Percentiles rank a stretch among this genome's conserved stretches.
These are phyloP conservation scores for Leccinum huronense DNA, from an alignment of 1,284 basidiomycete genomes.

Conservation along the genomic window DNA sequence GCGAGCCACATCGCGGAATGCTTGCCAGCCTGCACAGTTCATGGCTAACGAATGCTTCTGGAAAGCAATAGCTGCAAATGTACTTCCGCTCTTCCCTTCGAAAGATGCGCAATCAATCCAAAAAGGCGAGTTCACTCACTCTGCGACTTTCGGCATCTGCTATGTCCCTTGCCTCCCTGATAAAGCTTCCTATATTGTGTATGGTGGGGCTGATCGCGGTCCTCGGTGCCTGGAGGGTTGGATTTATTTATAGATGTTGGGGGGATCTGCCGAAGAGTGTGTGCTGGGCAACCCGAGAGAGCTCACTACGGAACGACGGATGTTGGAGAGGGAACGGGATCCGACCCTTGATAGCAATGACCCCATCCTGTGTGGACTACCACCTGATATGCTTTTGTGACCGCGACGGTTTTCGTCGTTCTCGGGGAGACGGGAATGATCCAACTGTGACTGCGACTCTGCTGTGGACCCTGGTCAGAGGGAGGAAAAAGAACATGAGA, in stretches of 20 bases:
- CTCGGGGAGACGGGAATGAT: conserved; percentile 13
- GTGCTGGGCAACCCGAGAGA: conserved; percentile 24
- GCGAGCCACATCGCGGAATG: background rate
- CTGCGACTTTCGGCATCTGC: conserved; percentile 64
- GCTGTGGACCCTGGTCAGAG: conserved; percentile 18
- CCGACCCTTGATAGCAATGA: conserved; percentile 25
- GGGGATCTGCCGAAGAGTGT: conserved; percentile 20
- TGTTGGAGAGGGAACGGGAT: conserved; percentile 37
- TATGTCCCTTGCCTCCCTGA: conserved; percentile 50
- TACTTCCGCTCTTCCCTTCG: conserved; percentile 72
- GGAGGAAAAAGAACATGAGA: conserved; percentile 29
- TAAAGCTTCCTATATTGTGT: conserved; percentile 55
- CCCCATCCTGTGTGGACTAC: conserved; percentile 16
- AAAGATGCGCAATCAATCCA: conserved; percentile 54
- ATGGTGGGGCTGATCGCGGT: conserved; percentile 54
- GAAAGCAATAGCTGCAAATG: conserved; percentile 49
- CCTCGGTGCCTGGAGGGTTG: conserved; percentile 26
- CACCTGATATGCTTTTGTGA: conserved; percentile 23
- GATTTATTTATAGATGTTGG: background rate
- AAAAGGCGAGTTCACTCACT: conserved; percentile 67
- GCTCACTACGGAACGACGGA: conserved; percentile 42
- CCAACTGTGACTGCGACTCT: conserved; percentile 20
- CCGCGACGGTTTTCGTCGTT: conserved; percentile 21
- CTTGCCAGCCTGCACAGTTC: background rate
- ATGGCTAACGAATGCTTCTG: background rate